Conservation (phyloP, 202 grass and related monocot species). For the Panicum hallii region DNA sequence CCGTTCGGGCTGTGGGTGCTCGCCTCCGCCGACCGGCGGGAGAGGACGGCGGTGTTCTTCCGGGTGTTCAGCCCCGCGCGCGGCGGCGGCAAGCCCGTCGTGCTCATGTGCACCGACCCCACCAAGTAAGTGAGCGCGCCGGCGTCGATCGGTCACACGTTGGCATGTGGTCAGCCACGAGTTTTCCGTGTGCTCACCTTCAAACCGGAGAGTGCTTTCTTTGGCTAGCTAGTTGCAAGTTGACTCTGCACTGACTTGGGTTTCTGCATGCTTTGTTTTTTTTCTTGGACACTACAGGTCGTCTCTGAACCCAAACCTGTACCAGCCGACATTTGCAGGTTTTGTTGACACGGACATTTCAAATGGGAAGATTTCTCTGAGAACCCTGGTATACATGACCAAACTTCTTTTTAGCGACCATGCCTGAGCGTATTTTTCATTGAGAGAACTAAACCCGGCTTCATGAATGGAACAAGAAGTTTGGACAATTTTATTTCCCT, state of each 20-base stretch:
- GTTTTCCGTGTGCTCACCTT: background rate
- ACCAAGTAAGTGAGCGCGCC: slow-evolving; percentile 46
- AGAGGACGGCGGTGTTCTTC: slow-evolving; percentile 80
- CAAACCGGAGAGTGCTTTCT: background rate
- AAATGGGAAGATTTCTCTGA: slow-evolving; percentile 62
- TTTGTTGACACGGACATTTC: slow-evolving; percentile 60
- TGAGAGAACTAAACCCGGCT: background rate
- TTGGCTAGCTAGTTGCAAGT: background rate
- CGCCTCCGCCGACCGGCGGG: slow-evolving; percentile 50
- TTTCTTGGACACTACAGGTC: no score
- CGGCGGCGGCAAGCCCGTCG: slow-evolving; percentile 22
- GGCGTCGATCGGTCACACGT: background rate
- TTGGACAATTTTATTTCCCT: background rate
- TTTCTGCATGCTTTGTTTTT: background rate
- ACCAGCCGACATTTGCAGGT: slow-evolving; percentile 72
- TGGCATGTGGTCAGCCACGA: background rate
- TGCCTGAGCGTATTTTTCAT: no score
- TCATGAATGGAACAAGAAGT: background rate
- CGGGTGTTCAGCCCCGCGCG: slow-evolving; percentile 56
- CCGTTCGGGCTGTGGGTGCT: slow-evolving; percentile 84
- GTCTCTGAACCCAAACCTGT: slow-evolving; percentile 49
- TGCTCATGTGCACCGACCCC: slow-evolving; percentile 90
- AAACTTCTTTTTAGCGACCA: no score
- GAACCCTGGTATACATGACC: slow-evolving; percentile 54
- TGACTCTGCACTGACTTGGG: background rate